Evolutionary conservation across 169 alveolate genomes (phyloP), one percentile per base, ranked within the genome.

Genomic region (Plasmodium falciparum): DNA sequence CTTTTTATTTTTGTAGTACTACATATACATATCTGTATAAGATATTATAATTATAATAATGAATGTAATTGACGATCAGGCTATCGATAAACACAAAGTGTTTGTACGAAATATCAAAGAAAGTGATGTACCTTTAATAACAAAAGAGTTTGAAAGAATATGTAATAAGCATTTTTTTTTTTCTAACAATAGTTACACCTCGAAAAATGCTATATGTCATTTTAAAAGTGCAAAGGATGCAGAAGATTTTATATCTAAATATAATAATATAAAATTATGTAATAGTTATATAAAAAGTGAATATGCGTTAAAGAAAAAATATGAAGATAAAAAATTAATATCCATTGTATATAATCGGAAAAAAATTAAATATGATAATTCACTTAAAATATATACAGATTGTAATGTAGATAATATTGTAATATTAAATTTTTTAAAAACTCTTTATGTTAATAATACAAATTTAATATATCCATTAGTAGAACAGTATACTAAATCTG

Each of bases 101-200:
- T 86, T 86, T 67, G 92, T 86, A 13, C 56, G 76, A 2, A 73
- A 73, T n/a, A 86, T 86, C 17, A 26, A 54, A 4, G 92, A 63
- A 71, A 73, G 45, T 33, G 92, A 86, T 20, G 71, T 62, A 15
- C 56, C 39, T 15, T 5, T 39, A 12, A 15, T 72, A 54, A 67
- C 52, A 13, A 59, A 86, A 72, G 62, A 62, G 29, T 86, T 86
- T 26, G 85, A 67, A 67, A 67, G 73, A 11, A 20, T 71, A 7
- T 86, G 92, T 49, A 61, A 43, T 9, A 72, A 72, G 29, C 50
- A 50, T 86, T 86, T 86, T 74, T 73, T 86, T 73, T 86, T 86
- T 72, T 39, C 47, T 47, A 86, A 72, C 65, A 72, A 72, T 69
- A 83, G n/a, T 29, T 65, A 65, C 65, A 20, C 67, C 22, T 67